Percentiles rank a stretch among this genome's conserved stretches.
Conservation (phyloP, 352 stramenopile species). For the Phytophthora brassicae region DNA sequence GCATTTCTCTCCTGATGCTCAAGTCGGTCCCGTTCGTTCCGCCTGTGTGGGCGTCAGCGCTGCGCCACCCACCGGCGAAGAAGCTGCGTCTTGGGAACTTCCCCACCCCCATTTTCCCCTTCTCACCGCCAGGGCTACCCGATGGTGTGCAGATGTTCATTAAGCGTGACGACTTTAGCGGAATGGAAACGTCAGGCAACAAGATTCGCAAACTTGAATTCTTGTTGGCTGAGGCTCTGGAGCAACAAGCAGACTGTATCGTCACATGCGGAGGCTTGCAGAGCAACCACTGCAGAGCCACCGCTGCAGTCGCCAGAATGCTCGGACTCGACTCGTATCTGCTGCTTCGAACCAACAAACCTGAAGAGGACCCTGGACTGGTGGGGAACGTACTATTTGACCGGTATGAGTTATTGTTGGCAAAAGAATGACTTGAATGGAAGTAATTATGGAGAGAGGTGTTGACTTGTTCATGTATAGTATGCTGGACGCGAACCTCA, state of each 20-base stretch:
- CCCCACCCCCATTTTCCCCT: constrained; percentile 79
- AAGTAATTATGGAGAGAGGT: not conserved
- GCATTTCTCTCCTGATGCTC: constrained; percentile 42
- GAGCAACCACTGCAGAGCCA: constrained; percentile 93
- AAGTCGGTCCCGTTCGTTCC: constrained; percentile 60
- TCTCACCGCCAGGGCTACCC: constrained; percentile 67
- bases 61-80: constrained; percentile 44
- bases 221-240: constrained; percentile 89
- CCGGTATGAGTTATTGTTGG: constrained; percentile 34
- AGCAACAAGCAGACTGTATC: constrained; percentile 82
- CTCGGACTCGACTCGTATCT: constrained; percentile 91
- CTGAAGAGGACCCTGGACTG: constrained; percentile 66
- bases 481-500: constrained; percentile 72
- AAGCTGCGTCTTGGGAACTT: constrained; percentile 76
- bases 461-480: constrained; percentile 22
- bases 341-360: constrained; percentile 84
- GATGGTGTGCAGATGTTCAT: constrained; percentile 77
- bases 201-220: constrained; percentile 97
- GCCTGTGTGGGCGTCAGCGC: constrained; percentile 57
- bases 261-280: constrained; percentile 93
- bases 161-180: constrained; percentile 89
- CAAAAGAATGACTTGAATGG: no score
- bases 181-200: constrained; percentile 92
- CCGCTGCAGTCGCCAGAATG: constrained; percentile 83
- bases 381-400: constrained; percentile 82